These are phyloP conservation scores for Syncephalis plumigaleata DNA, from an alignment of 371 early-diverging fungal species.

Conservation along the genomic window DNA sequence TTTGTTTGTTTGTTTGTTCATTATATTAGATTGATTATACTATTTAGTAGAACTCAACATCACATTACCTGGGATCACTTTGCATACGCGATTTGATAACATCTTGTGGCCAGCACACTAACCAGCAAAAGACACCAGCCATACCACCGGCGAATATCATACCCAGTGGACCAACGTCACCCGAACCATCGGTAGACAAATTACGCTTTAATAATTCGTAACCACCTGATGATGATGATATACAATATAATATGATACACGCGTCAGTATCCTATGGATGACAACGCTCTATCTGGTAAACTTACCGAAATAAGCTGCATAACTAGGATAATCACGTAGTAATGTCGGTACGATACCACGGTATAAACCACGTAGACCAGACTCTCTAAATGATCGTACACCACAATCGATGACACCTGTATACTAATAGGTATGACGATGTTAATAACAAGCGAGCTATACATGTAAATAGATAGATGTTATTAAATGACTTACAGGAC, in stretches of 20 bases:
- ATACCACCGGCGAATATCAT: constrained; percentile 39
- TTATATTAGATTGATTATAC: background rate
- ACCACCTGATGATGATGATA: no score
- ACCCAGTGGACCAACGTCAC: no score
- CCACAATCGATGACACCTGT: constrained; percentile 61
- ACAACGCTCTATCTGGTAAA: background rate
- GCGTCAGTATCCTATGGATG: no score
- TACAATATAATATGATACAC: no score
- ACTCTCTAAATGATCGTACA: constrained; percentile 39
- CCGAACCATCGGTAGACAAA: no score
- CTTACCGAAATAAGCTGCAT: constrained; percentile 63
- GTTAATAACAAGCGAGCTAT: background rate
- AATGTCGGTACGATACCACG: constrained; percentile 65
- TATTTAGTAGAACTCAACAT: no score
- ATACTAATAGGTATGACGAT: constrained; percentile 19
- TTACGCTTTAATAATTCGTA: no score
- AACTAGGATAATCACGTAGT: constrained; percentile 74
- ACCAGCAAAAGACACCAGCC: constrained; percentile 73
- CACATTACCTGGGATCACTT: constrained; percentile 36
- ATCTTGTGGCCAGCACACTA: constrained; percentile 78
- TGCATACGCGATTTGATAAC: constrained; percentile 73
- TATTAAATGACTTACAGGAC: background rate
- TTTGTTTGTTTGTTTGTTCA: no score
- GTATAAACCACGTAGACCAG: constrained; percentile 55
- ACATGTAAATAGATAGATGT: background rate